A percentile compares a stretch with the other conserved stretches of the same genome.
phyloP scores from a whole-genome alignment of 2,329 filamentous ascomycete species.

The Talaromyces sp. region DNA sequence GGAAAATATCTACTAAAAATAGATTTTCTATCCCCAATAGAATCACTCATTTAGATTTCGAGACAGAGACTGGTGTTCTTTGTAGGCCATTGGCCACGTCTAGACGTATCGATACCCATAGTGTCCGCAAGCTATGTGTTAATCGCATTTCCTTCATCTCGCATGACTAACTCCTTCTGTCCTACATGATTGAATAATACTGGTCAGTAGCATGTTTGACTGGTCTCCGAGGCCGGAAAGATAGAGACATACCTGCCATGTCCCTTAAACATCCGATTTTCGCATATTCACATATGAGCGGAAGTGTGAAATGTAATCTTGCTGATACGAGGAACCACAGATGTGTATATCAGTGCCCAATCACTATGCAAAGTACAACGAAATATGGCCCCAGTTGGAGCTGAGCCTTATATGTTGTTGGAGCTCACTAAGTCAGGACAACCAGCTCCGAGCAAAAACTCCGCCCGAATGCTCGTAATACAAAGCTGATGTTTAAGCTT shows the following conservation, averaged over 20 bases:
- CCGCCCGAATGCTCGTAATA: background rate
- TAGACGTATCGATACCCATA: background rate
- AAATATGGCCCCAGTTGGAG: background rate
- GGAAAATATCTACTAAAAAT: background rate
- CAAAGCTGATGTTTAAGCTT: background rate
- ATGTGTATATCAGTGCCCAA: background rate
- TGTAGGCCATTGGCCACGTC: background rate
- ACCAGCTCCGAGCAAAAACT: background rate
- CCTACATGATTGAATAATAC: background rate
- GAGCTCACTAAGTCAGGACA: background rate
- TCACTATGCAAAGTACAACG: background rate
- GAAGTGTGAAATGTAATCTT: background rate
- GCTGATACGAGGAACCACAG: background rate
- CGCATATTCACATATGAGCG: background rate
- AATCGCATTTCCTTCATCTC: background rate
- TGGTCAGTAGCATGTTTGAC: background rate
- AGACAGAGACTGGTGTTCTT: no score
- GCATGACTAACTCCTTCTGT: background rate
- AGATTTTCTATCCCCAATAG: no score
- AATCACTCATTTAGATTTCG: no score
- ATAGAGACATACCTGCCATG: background rate
- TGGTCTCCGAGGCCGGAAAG: background rate
- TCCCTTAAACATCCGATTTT: background rate
- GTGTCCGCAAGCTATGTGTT: background rate
- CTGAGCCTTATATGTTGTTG: background rate